phyloP scores from a whole-genome alignment of 495 filamentous ascomycete species.

The Penicillium maclennaniae region DNA sequence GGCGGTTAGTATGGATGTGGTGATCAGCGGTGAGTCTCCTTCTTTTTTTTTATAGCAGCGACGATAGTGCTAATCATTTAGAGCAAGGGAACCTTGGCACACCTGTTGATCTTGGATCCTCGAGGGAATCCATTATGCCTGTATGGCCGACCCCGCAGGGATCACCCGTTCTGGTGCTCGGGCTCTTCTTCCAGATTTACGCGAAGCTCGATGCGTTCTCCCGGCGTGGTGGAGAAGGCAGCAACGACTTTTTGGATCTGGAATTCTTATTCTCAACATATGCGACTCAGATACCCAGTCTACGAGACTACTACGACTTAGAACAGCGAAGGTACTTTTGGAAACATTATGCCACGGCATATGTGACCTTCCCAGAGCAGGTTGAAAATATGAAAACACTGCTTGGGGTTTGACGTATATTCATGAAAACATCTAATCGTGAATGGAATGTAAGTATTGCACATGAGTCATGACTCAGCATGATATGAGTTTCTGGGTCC shows the following conservation, averaged over 20 bases:
- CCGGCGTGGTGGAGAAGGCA: conserved; percentile 18
- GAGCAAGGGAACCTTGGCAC: conserved; percentile 19
- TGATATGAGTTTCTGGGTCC: conserved; percentile 26
- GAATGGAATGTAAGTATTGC: background rate
- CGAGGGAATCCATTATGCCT: conserved; percentile 21
- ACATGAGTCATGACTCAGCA: conserved; percentile 6
- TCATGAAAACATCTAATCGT: background rate
- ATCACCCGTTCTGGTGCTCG: conserved; percentile 17
- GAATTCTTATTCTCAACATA: conserved; percentile 22
- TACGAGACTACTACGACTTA: conserved; percentile 16
- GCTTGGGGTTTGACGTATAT: conserved; percentile 15
- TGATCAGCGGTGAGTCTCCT: conserved; percentile 18
- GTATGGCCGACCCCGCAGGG: conserved; percentile 16
- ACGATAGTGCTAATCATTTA: conserved; percentile 6
- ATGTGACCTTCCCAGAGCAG: conserved; percentile 19
- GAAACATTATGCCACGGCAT: conserved; percentile 18
- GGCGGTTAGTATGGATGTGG: conserved; percentile 24
- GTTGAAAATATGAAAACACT: conserved; percentile 19
- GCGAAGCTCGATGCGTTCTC: conserved; percentile 21
- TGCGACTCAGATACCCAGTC: conserved; percentile 17
- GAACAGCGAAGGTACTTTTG: conserved; percentile 19
- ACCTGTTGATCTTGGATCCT: conserved; percentile 20
- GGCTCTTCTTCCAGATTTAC: conserved; percentile 21
- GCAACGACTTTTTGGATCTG: conserved; percentile 23
- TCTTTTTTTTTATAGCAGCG: background rate